Percentiles rank a stretch among this genome's conserved stretches.
These are phyloP conservation scores for Hymenoscyphus salicellus DNA, from an alignment of 2,329 filamentous ascomycete genomes.

Conservation along the genomic window DNA sequence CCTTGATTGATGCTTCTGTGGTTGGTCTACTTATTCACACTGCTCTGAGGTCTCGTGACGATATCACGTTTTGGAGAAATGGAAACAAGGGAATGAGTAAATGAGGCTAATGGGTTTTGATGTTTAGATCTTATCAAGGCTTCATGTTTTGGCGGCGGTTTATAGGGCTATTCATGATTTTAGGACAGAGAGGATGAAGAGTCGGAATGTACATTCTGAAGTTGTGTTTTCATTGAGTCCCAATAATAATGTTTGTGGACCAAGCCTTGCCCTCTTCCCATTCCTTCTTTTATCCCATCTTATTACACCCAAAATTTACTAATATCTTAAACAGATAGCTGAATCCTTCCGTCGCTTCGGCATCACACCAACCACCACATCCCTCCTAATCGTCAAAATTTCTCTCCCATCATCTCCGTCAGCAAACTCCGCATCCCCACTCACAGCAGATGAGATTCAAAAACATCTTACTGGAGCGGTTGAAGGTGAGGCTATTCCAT, in stretches of 20 bases:
- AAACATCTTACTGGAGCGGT: conserved; percentile 61
- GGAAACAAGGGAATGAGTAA: neutral
- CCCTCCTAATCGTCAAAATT: conserved; percentile 80
- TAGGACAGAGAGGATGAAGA: conserved; percentile 43
- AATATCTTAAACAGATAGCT: conserved; percentile 61
- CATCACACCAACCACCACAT: conserved; percentile 65
- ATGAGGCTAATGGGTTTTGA: conserved; percentile 4
- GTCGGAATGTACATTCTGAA: conserved; percentile 54
- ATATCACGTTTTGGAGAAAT: conserved; percentile 18
- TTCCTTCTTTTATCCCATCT: conserved; percentile 12
- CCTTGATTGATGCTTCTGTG: conserved; percentile 81
- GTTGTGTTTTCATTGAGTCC: conserved; percentile 53
- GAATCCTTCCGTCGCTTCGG: conserved; percentile 90
- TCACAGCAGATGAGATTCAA: conserved; percentile 49
- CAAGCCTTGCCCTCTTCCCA: conserved; percentile 1
- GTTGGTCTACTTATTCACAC: conserved; percentile 46
- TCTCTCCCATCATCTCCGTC: conserved; percentile 42
- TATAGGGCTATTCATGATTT: conserved; percentile 50
- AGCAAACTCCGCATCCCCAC: conserved; percentile 34
- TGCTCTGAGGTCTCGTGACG: neutral
- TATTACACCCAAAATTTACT: neutral
- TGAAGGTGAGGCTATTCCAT: conserved; percentile 55
- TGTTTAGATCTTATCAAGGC: conserved; percentile 45
- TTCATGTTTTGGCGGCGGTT: conserved; percentile 48
- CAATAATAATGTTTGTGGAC: conserved; percentile 50